phyloP scores from a whole-genome alignment of 805 yeast species.

The Cyberlindnera subsufficiens region DNA sequence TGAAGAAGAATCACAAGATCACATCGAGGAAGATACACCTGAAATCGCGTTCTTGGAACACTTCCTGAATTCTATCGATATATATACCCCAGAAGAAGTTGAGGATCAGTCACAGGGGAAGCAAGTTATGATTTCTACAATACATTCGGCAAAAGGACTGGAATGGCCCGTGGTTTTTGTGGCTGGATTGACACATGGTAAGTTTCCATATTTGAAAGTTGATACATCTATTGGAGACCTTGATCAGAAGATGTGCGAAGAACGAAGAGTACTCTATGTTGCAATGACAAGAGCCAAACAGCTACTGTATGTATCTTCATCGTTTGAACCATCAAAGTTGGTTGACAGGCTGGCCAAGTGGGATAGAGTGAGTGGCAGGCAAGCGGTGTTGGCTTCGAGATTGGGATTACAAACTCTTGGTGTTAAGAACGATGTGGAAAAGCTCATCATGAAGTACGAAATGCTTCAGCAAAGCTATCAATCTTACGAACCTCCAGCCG shows the following conservation, averaged over 20 bases:
- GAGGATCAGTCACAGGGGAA: constrained; percentile 22
- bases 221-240: constrained; percentile 11
- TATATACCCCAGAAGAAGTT: constrained; percentile 25
- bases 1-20: background rate
- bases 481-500: too few species aligned
- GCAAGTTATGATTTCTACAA: constrained; percentile 62
- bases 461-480: background rate
- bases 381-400: background rate
- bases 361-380: background rate
- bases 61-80: constrained; percentile 31
- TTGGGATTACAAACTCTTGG: background rate
- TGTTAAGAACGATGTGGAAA: background rate
- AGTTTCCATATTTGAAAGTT: constrained; percentile 51
- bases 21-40: constrained; percentile 4
- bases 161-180: constrained; percentile 94
- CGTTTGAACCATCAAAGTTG: background rate
- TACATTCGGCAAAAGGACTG: constrained; percentile 89
- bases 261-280: constrained; percentile 79
- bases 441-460: background rate
- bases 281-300: constrained; percentile 80
- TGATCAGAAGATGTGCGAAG: constrained; percentile 52
- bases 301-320: constrained; percentile 37
- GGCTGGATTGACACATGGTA: constrained; percentile 63
- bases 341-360: background rate
- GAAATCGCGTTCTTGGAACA: constrained; percentile 22